Percentiles rank a stretch among this genome's conserved stretches.
Evolutionary conservation across 2,329 filamentous ascomycete genomes (phyloP).

Genomic region (Exophiala aquamarina): DNA sequence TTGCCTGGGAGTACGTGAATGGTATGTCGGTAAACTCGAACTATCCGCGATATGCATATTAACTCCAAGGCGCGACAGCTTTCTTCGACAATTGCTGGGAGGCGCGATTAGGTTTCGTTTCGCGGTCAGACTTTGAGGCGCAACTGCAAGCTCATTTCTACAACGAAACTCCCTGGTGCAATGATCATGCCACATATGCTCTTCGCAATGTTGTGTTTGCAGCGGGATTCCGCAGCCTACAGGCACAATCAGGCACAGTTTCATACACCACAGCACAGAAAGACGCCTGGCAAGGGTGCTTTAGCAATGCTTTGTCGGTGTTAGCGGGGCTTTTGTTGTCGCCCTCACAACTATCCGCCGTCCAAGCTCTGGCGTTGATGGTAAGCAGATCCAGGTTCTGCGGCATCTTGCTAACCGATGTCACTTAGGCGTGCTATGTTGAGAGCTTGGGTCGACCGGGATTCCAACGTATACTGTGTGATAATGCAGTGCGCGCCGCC

Average conservation of each 20-base stretch:
- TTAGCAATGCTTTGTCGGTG: conserved; percentile 12
- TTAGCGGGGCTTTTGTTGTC: conserved; percentile 6
- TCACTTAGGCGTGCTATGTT: conserved; percentile 2
- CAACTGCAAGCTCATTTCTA: conserved; percentile 6
- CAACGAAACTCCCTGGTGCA: neutral
- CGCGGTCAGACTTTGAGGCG: conserved; percentile 8
- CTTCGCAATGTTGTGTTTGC: conserved; percentile 14
- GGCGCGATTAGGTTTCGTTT: conserved; percentile 6
- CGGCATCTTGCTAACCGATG: neutral
- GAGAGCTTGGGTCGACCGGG: conserved; percentile 4
- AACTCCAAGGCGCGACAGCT: neutral
- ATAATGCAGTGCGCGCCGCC: conserved; percentile 9
- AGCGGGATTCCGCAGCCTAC: conserved; percentile 9
- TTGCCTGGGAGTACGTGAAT: conserved; percentile 10
- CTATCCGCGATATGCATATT: no score
- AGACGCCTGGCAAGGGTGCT: conserved; percentile 1
- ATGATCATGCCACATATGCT: conserved; percentile 8
- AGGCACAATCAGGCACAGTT: conserved; percentile 2
- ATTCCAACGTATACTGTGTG: conserved; percentile 3
- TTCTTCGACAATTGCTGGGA: conserved; percentile 14
- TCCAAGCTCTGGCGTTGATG: conserved; percentile 13
- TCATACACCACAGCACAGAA: conserved; percentile 5
- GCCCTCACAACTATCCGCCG: conserved; percentile 3
- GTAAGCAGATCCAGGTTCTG: neutral
- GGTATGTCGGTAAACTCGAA: conserved; percentile 4